These are phyloP conservation scores for Boletellus deceptivus DNA, from an alignment of 1,284 basidiomycete species.

Conservation along the genomic window DNA sequence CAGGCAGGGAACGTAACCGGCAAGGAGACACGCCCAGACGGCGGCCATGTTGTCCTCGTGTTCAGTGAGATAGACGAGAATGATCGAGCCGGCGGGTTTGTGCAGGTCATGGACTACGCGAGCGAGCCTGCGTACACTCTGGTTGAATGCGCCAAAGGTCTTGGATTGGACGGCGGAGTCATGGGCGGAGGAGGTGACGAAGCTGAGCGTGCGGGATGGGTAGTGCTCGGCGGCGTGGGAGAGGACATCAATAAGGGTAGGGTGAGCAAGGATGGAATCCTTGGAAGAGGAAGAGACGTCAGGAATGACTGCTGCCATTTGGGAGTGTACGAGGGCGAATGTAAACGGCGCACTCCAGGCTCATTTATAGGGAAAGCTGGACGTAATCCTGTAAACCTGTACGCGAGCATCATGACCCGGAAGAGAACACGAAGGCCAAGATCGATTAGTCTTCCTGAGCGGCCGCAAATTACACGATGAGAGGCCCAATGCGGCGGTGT, in stretches of 20 bases:
- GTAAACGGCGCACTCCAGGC: too few relatives aligned
- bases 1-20: conserved; percentile 30
- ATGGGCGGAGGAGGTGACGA: conserved; percentile 32
- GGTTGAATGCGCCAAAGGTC: conserved; percentile 27
- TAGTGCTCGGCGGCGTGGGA: conserved; percentile 19
- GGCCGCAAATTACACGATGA: too few relatives aligned
- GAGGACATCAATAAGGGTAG: conserved; percentile 20
- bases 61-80: conserved; percentile 31
- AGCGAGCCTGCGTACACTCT: conserved; percentile 15
- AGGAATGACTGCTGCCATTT: too few relatives aligned
- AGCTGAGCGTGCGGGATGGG: conserved; percentile 26
- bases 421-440: too few relatives aligned
- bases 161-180: conserved; percentile 32
- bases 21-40: conserved; percentile 33
- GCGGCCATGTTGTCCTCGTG: conserved; percentile 36
- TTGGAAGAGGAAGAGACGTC: too few relatives aligned
- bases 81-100: conserved; percentile 30
- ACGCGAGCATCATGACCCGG: too few relatives aligned
- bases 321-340: too few relatives aligned
- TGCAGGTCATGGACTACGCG: conserved; percentile 18
- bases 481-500: too few relatives aligned
- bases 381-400: too few relatives aligned
- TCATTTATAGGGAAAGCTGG: too few relatives aligned
- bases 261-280: background rate
- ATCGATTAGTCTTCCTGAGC: too few relatives aligned